Conservation (phyloP, 2,329 filamentous ascomycete species). For the Colletotrichum lentis region DNA sequence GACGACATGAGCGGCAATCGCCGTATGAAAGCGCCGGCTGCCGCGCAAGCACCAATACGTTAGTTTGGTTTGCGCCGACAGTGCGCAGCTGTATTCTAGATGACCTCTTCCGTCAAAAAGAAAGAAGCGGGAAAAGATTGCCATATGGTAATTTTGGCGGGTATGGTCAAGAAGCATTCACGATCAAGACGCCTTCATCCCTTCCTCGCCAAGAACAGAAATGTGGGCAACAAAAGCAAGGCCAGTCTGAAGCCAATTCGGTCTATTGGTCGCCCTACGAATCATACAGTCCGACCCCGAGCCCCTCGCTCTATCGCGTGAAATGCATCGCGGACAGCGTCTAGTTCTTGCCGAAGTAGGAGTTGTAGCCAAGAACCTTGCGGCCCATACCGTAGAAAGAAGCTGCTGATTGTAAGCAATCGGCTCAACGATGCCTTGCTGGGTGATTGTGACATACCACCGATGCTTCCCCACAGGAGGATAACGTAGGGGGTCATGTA, state of each 20-base stretch:
- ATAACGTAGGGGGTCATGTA: conserved; percentile 75
- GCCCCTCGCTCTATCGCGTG: neutral
- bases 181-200: conserved; percentile 20
- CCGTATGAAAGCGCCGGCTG: neutral
- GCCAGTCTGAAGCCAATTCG: conserved; percentile 13
- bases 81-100: conserved; percentile 32
- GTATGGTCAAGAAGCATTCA: conserved; percentile 20
- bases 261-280: conserved; percentile 34
- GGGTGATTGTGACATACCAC: conserved; percentile 58
- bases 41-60: neutral
- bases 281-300: conserved; percentile 28
- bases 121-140: conserved; percentile 18
- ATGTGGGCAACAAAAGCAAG: conserved; percentile 9
- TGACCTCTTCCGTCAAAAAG: conserved; percentile 17
- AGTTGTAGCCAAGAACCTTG: conserved; percentile 80
- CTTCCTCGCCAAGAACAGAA: conserved; percentile 17
- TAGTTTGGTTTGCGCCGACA: neutral
- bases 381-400: conserved; percentile 77
- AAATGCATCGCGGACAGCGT: conserved; percentile 11
- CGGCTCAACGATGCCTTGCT: neutral
- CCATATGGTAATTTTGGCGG: conserved; percentile 23
- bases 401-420: conserved; percentile 49
- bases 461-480: conserved; percentile 68
- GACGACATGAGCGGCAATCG: neutral
- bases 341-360: conserved; percentile 71